phyloP scores from a whole-genome alignment of 108 stramenopile genomes.

The Discostella stelligeroides region DNA sequence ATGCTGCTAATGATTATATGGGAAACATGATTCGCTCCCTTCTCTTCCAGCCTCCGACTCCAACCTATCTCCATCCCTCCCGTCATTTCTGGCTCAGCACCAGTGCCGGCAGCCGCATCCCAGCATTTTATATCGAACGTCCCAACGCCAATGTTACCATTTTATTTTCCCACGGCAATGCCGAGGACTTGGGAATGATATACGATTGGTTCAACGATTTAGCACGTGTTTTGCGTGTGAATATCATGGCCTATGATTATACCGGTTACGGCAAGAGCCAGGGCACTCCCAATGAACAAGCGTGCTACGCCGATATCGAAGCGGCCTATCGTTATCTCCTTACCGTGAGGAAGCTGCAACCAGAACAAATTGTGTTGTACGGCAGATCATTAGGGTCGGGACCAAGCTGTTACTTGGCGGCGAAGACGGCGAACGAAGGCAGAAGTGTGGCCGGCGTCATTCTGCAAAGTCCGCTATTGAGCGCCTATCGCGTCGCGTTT shows the following conservation, averaged over 20 bases:
- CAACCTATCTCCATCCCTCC: conserved; percentile 88
- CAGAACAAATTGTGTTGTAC: conserved; percentile 92
- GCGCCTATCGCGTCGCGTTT: conserved; percentile 89
- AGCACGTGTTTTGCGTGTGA: conserved; percentile 85
- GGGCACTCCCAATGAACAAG: conserved; percentile 72
- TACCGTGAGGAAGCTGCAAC: conserved; percentile 69
- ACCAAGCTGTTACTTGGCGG: conserved; percentile 93
- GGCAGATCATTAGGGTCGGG: conserved; percentile 90
- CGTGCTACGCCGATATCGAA: conserved; percentile 93
- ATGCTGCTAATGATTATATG: conserved; percentile 48
- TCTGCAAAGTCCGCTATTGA: conserved; percentile 81
- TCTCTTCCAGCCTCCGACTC: conserved; percentile 89
- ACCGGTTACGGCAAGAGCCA: conserved; percentile 89
- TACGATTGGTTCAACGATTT: conserved; percentile 94
- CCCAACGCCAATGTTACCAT: conserved; percentile 87
- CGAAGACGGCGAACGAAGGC: conserved; percentile 79
- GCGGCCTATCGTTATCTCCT: conserved; percentile 91
- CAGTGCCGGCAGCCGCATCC: conserved; percentile 67
- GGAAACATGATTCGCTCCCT: conserved; percentile 86
- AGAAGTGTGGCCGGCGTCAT: conserved; percentile 85
- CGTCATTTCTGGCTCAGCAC: conserved; percentile 90
- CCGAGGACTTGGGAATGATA: conserved; percentile 93
- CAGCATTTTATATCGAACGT: conserved; percentile 88
- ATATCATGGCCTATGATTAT: conserved; percentile 97
- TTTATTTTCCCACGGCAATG: conserved; percentile 93